Base-by-base conservation (phyloP, 495 filamentous ascomycete genomes). In the Tuber borchii region DNA sequence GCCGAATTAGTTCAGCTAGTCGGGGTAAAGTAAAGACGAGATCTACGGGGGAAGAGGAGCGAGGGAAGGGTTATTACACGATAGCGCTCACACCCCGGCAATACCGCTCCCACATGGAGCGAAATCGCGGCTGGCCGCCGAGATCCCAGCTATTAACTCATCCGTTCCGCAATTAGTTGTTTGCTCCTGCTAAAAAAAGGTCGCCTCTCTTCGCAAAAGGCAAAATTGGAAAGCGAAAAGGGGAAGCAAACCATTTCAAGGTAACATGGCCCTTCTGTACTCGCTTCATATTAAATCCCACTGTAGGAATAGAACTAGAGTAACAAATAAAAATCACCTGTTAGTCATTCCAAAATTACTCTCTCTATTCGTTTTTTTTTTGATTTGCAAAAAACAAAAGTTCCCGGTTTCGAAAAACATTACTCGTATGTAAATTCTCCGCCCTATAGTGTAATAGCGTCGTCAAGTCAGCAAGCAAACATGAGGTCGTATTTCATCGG, bases 371-470 rank as follows among this genome's bases (percentile, higher is more conserved):
- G 74, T 12, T 26, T 26, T 12, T 26, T 26, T 31, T 65, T 65
- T 65, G 8, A 10, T 56, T n/a, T n/a, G n/a, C n/a, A 82, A 79
- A 26, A 48, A 75, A 71, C 74, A 71, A 72, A 65, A 34, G 45
- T 78, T 75, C 16, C 51, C 74, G 26, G 26, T 31, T 16, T 65
- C 26, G 56, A 65, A 65, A 65, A 17, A 65, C 56, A 26, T 61
- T 94, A 99, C 95, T 99, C 95, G 85, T 97, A 90, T 51, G 95
- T 97, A 86, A 99, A 99, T 86, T 99, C 95, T 82, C 94, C 95
- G 82, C 95, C 95, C 95, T 98, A 80, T 78, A 39, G 77, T 80
- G 56, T 61, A 82, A 82, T 6, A 17, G 56, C 26, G 56, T 65
- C 26, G 56, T 65, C 20, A 80, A 73, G 82, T 85, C 81, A 87